phyloP scores from a whole-genome alignment of 1,139 yeast genomes.

The Kurtzmaniella quercitrusa region DNA sequence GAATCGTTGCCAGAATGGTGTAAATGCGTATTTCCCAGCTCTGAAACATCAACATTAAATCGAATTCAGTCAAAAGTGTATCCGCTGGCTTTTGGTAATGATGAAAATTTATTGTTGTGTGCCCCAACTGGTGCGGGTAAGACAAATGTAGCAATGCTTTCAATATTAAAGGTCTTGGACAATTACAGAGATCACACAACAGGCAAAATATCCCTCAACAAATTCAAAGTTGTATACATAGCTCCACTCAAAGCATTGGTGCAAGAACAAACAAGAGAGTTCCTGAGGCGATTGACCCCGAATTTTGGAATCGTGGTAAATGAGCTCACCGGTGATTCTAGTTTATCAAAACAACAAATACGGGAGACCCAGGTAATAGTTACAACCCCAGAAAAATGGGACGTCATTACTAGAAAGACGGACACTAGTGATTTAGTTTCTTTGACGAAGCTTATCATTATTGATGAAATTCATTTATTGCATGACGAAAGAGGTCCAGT shows the following conservation, averaged over 20 bases:
- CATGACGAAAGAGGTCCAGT: slow-evolving; percentile 98
- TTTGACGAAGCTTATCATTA: slow-evolving; percentile 68
- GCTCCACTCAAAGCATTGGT: slow-evolving; percentile 96
- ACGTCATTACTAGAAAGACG: slow-evolving; percentile 79
- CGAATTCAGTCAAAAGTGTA: slow-evolving; percentile 80
- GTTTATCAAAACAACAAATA: slow-evolving; percentile 73
- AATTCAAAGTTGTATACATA: slow-evolving; percentile 79
- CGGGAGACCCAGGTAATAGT: slow-evolving; percentile 78
- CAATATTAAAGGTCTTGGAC: slow-evolving; percentile 61
- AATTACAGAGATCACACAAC: slow-evolving; percentile 46
- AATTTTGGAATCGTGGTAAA: slow-evolving; percentile 70
- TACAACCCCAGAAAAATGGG: slow-evolving; percentile 98
- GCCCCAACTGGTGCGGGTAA: slow-evolving; percentile 99
- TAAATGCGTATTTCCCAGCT: slow-evolving; percentile 65
- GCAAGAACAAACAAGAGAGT: slow-evolving; percentile 90
- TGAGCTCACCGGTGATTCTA: slow-evolving; percentile 90
- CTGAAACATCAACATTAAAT: slow-evolving; percentile 66
- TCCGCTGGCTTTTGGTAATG: slow-evolving; percentile 69
- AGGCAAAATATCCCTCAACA: slow-evolving; percentile 48
- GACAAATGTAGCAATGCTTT: slow-evolving; percentile 88
- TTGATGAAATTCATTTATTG: slow-evolving; percentile 89
- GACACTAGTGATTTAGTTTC: slow-evolving; percentile 58
- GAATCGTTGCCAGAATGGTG: slow-evolving; percentile 79
- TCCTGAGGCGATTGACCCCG: slow-evolving; percentile 60
- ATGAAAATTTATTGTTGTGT: slow-evolving; percentile 75